Conservation (phyloP, 2,329 filamentous ascomycete species). For the Ophiostoma sp. region DNA sequence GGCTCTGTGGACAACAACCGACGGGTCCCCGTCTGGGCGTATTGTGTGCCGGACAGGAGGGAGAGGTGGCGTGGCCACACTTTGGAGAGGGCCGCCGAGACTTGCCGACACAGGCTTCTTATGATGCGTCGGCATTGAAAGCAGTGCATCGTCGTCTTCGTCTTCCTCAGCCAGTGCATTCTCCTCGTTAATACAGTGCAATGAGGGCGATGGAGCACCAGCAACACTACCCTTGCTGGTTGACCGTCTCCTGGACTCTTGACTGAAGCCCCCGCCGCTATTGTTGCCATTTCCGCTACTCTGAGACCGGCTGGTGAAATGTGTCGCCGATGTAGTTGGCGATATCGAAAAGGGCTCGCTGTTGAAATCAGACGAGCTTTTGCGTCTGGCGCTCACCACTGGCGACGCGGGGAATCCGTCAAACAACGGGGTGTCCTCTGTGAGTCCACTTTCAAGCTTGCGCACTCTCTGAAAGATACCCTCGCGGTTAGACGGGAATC, state of each 20-base stretch:
- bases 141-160: background rate
- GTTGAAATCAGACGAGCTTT: slow-evolving; percentile 36
- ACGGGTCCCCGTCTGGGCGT: background rate
- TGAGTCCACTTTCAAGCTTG: slow-evolving; percentile 42
- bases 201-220: slow-evolving; percentile 35
- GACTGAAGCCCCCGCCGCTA: background rate
- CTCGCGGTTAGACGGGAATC: slow-evolving; percentile 43
- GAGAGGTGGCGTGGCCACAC: background rate
- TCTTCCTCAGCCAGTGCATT: slow-evolving; percentile 24
- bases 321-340: slow-evolving; percentile 28
- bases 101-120: background rate
- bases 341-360: slow-evolving; percentile 36
- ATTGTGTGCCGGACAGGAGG: background rate
- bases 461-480: slow-evolving; percentile 44
- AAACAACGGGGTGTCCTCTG: slow-evolving; percentile 38
- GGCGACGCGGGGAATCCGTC: slow-evolving; percentile 38
- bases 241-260: background rate
- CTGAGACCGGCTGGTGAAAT: background rate
- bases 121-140: background rate
- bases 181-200: slow-evolving; percentile 46
- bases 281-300: background rate
- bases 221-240: slow-evolving; percentile 31
- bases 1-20: slow-evolving; percentile 11
- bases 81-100: background rate
- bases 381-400: slow-evolving; percentile 34